Evolutionary conservation across 2,329 filamentous ascomycete genomes (phyloP).

Genomic region (Samsoniella hepiali): DNA sequence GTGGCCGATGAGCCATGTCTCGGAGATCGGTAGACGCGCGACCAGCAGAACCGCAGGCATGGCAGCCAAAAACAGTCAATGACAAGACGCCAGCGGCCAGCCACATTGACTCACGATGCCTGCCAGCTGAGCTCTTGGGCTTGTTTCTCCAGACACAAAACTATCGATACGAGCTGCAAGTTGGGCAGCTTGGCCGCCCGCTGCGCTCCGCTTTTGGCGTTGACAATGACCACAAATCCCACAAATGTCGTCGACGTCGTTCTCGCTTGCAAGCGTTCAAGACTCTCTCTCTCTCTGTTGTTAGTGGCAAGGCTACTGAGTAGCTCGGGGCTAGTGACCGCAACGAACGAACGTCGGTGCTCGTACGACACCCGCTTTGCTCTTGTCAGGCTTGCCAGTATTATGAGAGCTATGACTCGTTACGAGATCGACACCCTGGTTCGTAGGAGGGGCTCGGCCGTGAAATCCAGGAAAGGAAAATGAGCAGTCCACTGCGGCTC

Average conservation of each 20-base stretch:
- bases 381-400: neutral
- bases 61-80: neutral
- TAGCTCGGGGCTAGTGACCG: neutral
- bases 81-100: neutral
- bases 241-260: constrained; percentile 3
- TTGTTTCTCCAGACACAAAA: neutral
- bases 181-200: neutral
- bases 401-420: constrained; percentile 2
- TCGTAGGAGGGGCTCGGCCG: neutral
- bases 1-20: neutral
- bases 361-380: constrained; percentile 7
- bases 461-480: neutral
- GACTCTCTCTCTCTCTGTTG: neutral
- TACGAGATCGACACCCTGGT: neutral
- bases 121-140: neutral
- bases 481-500: neutral
- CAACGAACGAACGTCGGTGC: neutral
- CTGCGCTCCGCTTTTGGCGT: neutral
- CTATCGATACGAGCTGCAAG: neutral
- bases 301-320: neutral
- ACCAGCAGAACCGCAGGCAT: neutral
- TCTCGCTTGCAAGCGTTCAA: neutral
- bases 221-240: neutral
- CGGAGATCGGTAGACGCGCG: neutral
- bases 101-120: neutral